Evolutionary conservation across 495 filamentous ascomycete genomes (phyloP).

Genomic region (Penicillium robsamsonii): DNA sequence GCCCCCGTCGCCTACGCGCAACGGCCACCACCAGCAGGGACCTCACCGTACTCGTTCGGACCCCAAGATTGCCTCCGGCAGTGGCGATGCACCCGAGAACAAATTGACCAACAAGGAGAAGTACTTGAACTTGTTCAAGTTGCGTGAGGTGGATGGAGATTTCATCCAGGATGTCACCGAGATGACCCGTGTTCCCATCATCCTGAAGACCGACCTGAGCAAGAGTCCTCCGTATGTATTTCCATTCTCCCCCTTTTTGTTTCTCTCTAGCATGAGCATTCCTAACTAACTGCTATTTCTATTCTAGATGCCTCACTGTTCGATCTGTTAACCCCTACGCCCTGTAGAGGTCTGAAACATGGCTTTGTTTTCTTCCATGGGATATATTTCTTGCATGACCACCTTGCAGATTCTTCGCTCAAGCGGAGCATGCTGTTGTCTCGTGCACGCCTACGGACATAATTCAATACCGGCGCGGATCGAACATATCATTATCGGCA

Average conservation of each 20-base stretch:
- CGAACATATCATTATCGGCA: constrained; percentile 32
- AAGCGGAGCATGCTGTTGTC: constrained; percentile 12
- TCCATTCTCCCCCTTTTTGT: neutral
- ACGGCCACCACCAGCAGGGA: constrained; percentile 63
- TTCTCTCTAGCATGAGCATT: neutral
- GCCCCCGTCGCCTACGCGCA: constrained; percentile 84
- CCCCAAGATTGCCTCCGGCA: constrained; percentile 76
- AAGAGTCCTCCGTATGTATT: constrained; percentile 96
- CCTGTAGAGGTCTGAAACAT: constrained; percentile 50
- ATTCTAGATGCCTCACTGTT: constrained; percentile 85
- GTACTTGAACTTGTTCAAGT: constrained; percentile 83
- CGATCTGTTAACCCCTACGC: constrained; percentile 96
- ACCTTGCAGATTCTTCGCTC: constrained; percentile 28
- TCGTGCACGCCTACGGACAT: constrained; percentile 25
- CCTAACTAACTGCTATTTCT: constrained; percentile 35
- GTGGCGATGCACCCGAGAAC: constrained; percentile 66
- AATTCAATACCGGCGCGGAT: constrained; percentile 25
- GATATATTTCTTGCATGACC: constrained; percentile 33
- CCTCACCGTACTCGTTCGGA: constrained; percentile 91
- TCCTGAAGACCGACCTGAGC: constrained; percentile 94
- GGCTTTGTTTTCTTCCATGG: constrained; percentile 22
- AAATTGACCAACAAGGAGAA: constrained; percentile 93
- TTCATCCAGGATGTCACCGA: constrained; percentile 98
- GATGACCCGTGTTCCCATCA: constrained; percentile 94
- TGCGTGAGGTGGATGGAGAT: constrained; percentile 89